Conservation (phyloP, 345 rosid genomes). For the Syzygium oleosum region DNA sequence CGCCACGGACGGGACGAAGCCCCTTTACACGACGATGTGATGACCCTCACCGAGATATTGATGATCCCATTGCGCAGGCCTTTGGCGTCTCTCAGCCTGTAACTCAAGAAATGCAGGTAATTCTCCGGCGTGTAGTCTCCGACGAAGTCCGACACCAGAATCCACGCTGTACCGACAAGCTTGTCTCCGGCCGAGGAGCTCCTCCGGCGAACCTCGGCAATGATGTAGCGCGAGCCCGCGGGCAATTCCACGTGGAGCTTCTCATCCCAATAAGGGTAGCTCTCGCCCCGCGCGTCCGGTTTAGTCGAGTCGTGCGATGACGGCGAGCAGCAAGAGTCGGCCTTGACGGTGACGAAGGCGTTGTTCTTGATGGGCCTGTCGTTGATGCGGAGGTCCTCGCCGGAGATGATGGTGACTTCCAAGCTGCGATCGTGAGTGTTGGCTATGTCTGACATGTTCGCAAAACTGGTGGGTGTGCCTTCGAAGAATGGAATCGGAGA, state of each 20-base stretch:
- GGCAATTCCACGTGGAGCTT: constrained; percentile 6
- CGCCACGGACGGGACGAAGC: not conserved
- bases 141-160: constrained; percentile 10
- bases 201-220: constrained; percentile 8
- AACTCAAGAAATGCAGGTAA: constrained; percentile 10
- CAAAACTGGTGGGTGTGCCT: not conserved
- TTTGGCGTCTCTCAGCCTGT: constrained; percentile 4
- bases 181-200: not conserved
- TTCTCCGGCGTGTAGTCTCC: constrained; percentile 9
- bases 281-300: not conserved
- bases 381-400: constrained; percentile 3
- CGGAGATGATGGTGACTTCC: constrained; percentile 21
- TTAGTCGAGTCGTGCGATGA: not conserved
- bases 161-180: constrained; percentile 5
- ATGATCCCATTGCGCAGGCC: constrained; percentile 7
- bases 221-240: not conserved
- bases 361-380: constrained; percentile 4
- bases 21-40: not conserved
- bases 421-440: constrained; percentile 6
- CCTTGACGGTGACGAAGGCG: not conserved
- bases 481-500: not conserved
- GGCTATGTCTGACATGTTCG: not conserved
- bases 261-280: constrained; percentile 10
- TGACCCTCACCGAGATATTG: constrained; percentile 10
- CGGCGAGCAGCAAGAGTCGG: not conserved